Conservation (phyloP, 306 rosid genomes). For the Sindora glabra region DNA sequence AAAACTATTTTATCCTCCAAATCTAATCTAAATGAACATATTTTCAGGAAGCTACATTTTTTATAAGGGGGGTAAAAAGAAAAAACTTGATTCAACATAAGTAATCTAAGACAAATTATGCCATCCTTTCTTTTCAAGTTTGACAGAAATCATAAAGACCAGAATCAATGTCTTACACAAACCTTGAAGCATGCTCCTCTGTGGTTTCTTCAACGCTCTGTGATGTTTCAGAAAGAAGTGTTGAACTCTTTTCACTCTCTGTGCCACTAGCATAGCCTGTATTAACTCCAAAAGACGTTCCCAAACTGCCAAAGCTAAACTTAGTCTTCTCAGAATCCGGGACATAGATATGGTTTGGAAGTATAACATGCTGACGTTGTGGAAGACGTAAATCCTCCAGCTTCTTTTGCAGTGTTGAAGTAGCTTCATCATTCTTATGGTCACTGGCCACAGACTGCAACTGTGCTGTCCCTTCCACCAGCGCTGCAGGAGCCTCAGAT, state of each 20-base stretch:
- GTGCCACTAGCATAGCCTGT: slow-evolving; percentile 35
- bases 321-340: slow-evolving; percentile 92
- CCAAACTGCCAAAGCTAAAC: slow-evolving; percentile 95
- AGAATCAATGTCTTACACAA: background rate
- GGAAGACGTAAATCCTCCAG: slow-evolving; percentile 62
- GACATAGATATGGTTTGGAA: slow-evolving; percentile 86
- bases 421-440: slow-evolving; percentile 55
- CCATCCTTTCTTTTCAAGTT: too few species aligned
- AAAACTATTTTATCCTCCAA: background rate
- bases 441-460: slow-evolving; percentile 41
- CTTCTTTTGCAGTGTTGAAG: slow-evolving; percentile 62
- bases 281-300: slow-evolving; percentile 51
- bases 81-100: too few species aligned
- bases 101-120: too few species aligned
- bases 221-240: slow-evolving; percentile 66
- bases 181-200: slow-evolving; percentile 68
- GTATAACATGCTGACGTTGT: slow-evolving; percentile 76
- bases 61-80: too few species aligned
- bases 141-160: background rate
- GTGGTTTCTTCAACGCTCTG: slow-evolving; percentile 58
- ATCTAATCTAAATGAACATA: too few species aligned
- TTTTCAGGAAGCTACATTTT: too few species aligned
- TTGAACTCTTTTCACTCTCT: slow-evolving; percentile 61
- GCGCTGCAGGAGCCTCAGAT: slow-evolving; percentile 39
- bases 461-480: slow-evolving; percentile 30